A percentile compares a stretch with the other conserved stretches of the same genome.
phyloP scores from a whole-genome alignment of 2,329 filamentous ascomycete genomes.

The Fusarium sp. region DNA sequence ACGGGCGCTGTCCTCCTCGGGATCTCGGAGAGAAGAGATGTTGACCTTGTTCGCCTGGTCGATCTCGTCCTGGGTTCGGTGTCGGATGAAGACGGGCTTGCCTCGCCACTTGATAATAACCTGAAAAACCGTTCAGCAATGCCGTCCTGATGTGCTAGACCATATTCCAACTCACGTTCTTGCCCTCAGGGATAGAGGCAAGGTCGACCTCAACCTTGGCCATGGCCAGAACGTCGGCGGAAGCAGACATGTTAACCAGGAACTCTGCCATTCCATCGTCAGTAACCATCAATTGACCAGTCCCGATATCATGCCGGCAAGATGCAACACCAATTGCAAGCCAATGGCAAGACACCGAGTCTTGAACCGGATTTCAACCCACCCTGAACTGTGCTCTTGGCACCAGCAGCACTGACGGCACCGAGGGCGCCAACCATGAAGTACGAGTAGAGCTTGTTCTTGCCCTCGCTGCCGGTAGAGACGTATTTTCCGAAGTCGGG shows the following conservation, averaged over 20 bases:
- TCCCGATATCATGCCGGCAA: slow-evolving; percentile 11
- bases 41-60: slow-evolving; percentile 92
- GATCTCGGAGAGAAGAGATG: slow-evolving; percentile 86
- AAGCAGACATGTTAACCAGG: slow-evolving; percentile 99
- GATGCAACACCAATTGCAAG: slow-evolving; percentile 45
- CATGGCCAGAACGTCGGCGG: slow-evolving; percentile 97
- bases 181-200: slow-evolving; percentile 93
- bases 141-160: background rate
- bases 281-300: slow-evolving; percentile 48
- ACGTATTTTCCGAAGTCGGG: slow-evolving; percentile 92
- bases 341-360: slow-evolving; percentile 46
- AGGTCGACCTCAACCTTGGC: slow-evolving; percentile 99
- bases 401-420: slow-evolving; percentile 89
- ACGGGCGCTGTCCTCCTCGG: slow-evolving; percentile 89
- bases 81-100: slow-evolving; percentile 99
- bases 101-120: slow-evolving; percentile 99
- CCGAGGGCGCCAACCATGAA: slow-evolving; percentile 99
- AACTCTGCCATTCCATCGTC: slow-evolving; percentile 76
- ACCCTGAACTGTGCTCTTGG: slow-evolving; percentile 99
- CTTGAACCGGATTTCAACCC: slow-evolving; percentile 58
- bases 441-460: slow-evolving; percentile 93
- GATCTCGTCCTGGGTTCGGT: slow-evolving; percentile 94
- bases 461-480: slow-evolving; percentile 73
- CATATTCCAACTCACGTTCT: slow-evolving; percentile 79
- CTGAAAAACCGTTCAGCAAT: slow-evolving; percentile 56